A percentile compares a stretch with the other conserved stretches of the same genome.
phyloP scores from a whole-genome alignment of 2,329 filamentous ascomycete genomes.

The Periconia sp. region DNA sequence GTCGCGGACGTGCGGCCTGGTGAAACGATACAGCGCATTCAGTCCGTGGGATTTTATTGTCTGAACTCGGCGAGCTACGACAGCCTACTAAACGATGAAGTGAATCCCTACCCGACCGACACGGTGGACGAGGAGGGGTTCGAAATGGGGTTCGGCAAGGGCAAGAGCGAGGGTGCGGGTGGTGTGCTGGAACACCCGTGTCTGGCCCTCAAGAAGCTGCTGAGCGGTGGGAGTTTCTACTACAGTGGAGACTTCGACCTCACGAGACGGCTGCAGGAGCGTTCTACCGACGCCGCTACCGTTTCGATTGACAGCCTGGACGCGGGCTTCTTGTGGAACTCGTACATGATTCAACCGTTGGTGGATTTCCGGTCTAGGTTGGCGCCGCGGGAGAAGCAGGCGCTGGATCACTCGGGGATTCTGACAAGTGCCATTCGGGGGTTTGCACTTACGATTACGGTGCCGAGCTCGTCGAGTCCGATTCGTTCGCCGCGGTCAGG shows the following conservation, averaged over 20 bases:
- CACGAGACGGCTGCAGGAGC: constrained; percentile 88
- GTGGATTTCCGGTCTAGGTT: constrained; percentile 86
- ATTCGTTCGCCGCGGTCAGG: constrained; percentile 67
- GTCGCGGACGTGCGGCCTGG: constrained; percentile 83
- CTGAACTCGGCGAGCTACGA: constrained; percentile 86
- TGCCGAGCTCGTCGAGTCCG: constrained; percentile 76
- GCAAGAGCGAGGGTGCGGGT: constrained; percentile 71
- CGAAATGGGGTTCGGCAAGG: constrained; percentile 53
- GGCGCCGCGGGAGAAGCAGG: constrained; percentile 70
- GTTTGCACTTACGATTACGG: constrained; percentile 83
- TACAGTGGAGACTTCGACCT: constrained; percentile 98
- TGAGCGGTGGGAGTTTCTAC: constrained; percentile 94
- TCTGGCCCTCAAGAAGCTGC: constrained; percentile 83
- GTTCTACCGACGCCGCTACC: constrained; percentile 73
- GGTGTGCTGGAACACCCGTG: constrained; percentile 82
- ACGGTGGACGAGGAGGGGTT: constrained; percentile 57
- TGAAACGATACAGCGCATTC: constrained; percentile 86
- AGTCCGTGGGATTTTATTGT: constrained; percentile 87
- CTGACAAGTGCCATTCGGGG: constrained; percentile 92
- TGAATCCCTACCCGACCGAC: constrained; percentile 58
- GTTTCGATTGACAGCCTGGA: constrained; percentile 94
- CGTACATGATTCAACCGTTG: constrained; percentile 94
- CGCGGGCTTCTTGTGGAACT: constrained; percentile 94
- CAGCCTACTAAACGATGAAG: constrained; percentile 63
- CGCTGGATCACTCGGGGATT: constrained; percentile 83